Base-by-base conservation (phyloP, 805 yeast species). In the Myxozyma monticola region DNA sequence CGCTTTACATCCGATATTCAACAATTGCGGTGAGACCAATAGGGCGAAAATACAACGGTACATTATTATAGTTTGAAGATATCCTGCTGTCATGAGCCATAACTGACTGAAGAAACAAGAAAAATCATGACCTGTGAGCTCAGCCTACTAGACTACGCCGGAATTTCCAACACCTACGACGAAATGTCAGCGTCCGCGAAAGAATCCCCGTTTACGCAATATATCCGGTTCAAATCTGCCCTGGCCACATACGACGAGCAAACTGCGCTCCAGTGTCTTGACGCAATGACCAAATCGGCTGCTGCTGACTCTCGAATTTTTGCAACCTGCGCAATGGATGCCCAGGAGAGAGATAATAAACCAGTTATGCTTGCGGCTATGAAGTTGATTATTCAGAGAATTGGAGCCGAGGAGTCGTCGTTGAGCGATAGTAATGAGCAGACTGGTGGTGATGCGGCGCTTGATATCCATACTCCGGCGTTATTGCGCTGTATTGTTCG, bases 241-340 rank as follows among this genome's bases (percentile, higher is more conserved):
- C 31, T 52, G 7, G 42, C 44, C 1, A 26, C 38, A 12, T 31
- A n/a, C 17, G 56, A 52, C 25, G 49, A 42, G 5, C n/a, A 1
- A 14, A 2, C 35, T 34, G 56, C 56, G 5, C 38, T 31, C 17
- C 29, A 42, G 8, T 44, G 44, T 25, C 30, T 52, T 15, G 29
- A 42, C 5, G 17, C 10, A 12, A 44, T 52, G 6, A 39, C 34
- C 10, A 43, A 36, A 7, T 17, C 45, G 8, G 31, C 48, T 6
- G 34, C 31, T 2, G 41, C 30, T 2, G 47, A 36, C 26, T 17
- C 42, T 15, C 41, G 29, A 21, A 30, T 52, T 18, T 28, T 52
- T 15, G 24, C 44, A 15, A 47, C 56, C 1, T 52, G 56, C 24
- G 56, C 56, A 9, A 43, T 42, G 44, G 52, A 52, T 22, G 49